Percentiles rank a stretch among this genome's conserved stretches.
These are phyloP conservation scores for Trichoderma sp. DNA, from an alignment of 2,329 filamentous ascomycete genomes.

Conservation along the genomic window DNA sequence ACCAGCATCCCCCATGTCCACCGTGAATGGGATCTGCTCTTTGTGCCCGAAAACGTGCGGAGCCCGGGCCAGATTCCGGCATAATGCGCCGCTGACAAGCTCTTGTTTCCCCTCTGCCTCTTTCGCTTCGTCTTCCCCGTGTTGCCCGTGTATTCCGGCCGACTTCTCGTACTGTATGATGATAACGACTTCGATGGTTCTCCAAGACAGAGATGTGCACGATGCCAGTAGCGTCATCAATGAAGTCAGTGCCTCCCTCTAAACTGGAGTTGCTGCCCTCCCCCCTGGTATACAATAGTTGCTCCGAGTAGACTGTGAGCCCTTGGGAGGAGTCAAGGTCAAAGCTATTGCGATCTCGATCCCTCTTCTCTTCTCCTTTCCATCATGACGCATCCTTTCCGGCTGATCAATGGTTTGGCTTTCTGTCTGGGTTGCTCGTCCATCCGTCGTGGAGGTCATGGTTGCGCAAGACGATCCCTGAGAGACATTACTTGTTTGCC, in stretches of 20 bases:
- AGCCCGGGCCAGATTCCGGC: conserved; percentile 12
- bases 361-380: conserved; percentile 1
- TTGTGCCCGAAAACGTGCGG: neutral
- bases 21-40: neutral
- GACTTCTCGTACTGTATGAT: conserved; percentile 14
- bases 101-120: neutral
- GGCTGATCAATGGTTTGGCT: neutral
- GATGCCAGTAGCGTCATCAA: conserved; percentile 15
- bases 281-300: conserved; percentile 1
- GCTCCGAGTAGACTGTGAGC: neutral
- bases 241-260: conserved; percentile 19
- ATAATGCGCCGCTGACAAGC: neutral
- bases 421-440: neutral
- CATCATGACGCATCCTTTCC: neutral
- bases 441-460: neutral
- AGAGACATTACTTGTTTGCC: neutral
- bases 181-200: neutral
- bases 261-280: neutral
- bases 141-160: neutral
- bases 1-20: neutral
- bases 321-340: conserved; percentile 3
- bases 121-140: neutral
- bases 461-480: neutral
- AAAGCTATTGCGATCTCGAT: neutral
- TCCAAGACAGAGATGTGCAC: neutral